Evolutionary conservation across 1,284 basidiomycete genomes (phyloP), one percentile per base, ranked within the genome.

Genomic region (Ustilago trichophora): DNA sequence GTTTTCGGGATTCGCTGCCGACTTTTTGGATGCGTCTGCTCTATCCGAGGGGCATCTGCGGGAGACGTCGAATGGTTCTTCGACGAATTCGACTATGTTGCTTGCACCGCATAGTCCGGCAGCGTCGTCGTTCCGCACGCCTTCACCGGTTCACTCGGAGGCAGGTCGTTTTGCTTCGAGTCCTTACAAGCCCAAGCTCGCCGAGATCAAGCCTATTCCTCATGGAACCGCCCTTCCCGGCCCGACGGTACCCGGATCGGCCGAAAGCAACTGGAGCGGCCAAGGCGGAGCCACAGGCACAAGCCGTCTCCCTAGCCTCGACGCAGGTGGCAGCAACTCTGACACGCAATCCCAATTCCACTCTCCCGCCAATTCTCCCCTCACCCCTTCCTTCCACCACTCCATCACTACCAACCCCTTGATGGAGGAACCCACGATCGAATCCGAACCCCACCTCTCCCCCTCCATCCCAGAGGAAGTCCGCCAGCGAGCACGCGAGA

Each of bases 1-100:
- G 64, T 68, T 76, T 37, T 63, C 58, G 10, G 73, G 73, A 13
- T 73, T 75, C 19, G 60, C 62, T 11, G 48, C 70, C 13, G 70
- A 73, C 29, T 59, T 76, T 41, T 38, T 73, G 16, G 74, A 75
- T 27, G 58, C 54, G 18, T 50, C 70, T 12, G 33, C 66, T 4
- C 36, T 75, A 10, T 26, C 62, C 18, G 66, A 67, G 11, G 52
- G 52, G 3, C 60, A 59, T n/a, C 24, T 44, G 12, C 37, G 44
- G 6, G 60, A 64, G 10, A 16, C 54, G 12, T 59, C 59, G 16
- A 41, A 22, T 41, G 41, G 59, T 16, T 59, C 66, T 2, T 49
- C 55, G 16, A 16, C 55, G 3, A 42, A 47, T 43, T 57, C 54
- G 13, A 47, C 52, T 3, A 64, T 59, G 12, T 37, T 72, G 37